Evolutionary conservation across 2,329 filamentous ascomycete genomes (phyloP), one percentile per base, ranked within the genome.

Genomic region (Aspergillus sojae): DNA sequence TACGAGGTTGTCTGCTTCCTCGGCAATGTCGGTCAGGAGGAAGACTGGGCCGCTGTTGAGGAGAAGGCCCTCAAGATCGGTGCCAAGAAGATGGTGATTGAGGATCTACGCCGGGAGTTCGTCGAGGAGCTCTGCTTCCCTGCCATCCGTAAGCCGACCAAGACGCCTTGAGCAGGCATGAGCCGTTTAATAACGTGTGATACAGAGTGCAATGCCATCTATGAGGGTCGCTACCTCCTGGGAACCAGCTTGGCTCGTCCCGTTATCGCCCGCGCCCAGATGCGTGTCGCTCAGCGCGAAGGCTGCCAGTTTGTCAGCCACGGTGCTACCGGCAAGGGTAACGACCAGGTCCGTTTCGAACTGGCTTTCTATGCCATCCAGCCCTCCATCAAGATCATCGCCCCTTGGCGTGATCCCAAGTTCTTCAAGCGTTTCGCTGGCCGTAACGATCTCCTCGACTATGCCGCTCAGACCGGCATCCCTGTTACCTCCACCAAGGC

Each of bases 61-160:
- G 85, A 86, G 75, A 93, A 94, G 85, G 90, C 90, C 60, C 63
- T 87, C 67, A 85, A 86, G 78, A 86, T 92, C 67, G 90, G 90
- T 72, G 90, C 90, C 26, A 81, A 86, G 79, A 86, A 87, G 80
- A 86, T 89, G 77, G 77, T 85, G 67, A 83, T 88, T 68, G 80
- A 83, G 66, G 81, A 95, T 77, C 84, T 94, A 60, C 87, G 88
- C 72, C 84, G 74, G 67, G 89, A 92, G 79, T 94, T 95, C 73
- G 87, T 95, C 69, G 90, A 93, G 71, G 86, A 94, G 82, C 84
- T 95, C 52, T 90, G 89, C 83, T 94, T 89, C 86, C 89, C 86
- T 58, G 91, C 92, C 65, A 86, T 95, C 67, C 67, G 65, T 67
- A 59, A 68, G 72, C 57, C 65, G 67, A 61, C 50, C 48, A 21